These are phyloP conservation scores for Salvia rosmarinus DNA, from an alignment of 257 asterid species.

Conservation along the genomic window DNA sequence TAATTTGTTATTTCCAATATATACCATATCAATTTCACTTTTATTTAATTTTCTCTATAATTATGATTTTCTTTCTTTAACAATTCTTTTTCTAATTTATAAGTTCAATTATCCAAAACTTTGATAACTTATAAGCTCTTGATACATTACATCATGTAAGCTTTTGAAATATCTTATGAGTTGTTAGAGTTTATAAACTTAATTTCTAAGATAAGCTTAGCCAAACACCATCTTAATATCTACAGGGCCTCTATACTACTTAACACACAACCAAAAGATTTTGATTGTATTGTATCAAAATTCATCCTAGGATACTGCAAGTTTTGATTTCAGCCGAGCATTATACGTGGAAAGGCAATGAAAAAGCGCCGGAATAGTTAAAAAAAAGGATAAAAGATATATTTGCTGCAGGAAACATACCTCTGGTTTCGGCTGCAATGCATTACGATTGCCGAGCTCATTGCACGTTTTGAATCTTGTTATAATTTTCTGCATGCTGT, in stretches of 20 bases:
- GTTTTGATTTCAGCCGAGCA: background rate
- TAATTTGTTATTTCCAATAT: too few relatives aligned
- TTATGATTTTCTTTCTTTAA: too few relatives aligned
- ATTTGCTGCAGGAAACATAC: background rate
- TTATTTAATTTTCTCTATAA: too few relatives aligned
- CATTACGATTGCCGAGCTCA: background rate
- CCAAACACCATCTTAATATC: too few relatives aligned
- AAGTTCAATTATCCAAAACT: too few relatives aligned
- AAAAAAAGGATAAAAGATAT: background rate
- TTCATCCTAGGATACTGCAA: background rate
- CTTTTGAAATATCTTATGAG: background rate
- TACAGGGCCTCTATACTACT: background rate
- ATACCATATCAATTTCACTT: too few relatives aligned
- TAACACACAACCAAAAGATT: background rate
- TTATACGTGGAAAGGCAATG: background rate
- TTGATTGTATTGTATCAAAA: background rate
- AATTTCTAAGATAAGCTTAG: background rate
- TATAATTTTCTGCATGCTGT: slow-evolving; percentile 21
- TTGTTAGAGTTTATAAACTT: too few relatives aligned
- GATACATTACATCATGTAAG: too few relatives aligned
- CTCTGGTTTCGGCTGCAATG: background rate
- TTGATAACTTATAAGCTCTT: too few relatives aligned
- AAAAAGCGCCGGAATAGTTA: background rate
- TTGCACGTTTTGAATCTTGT: background rate
- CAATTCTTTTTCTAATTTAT: too few relatives aligned